Conservation (phyloP, 1,284 basidiomycete species). For the Nidula niveotomentosa region DNA sequence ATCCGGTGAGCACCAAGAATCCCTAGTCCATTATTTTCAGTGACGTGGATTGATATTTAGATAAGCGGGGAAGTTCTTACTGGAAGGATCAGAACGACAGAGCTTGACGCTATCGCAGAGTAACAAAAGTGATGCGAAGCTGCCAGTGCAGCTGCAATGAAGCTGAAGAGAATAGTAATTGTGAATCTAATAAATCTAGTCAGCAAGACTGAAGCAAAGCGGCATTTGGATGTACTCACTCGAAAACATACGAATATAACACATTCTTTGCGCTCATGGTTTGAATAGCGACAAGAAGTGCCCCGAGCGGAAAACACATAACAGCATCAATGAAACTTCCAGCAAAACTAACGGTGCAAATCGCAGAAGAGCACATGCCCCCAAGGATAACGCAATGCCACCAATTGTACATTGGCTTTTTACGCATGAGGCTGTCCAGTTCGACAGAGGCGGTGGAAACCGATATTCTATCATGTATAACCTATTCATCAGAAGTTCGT, state of each 20-base stretch:
- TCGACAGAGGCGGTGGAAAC: slow-evolving; percentile 78
- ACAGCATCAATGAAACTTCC: slow-evolving; percentile 84
- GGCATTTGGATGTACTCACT: slow-evolving; percentile 45
- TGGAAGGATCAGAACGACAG: slow-evolving; percentile 87
- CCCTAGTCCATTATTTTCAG: slow-evolving; percentile 39
- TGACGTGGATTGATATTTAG: not conserved
- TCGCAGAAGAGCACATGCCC: slow-evolving; percentile 80
- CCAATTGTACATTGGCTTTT: slow-evolving; percentile 59
- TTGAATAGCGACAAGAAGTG: slow-evolving; percentile 79
- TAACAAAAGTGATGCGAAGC: slow-evolving; percentile 80
- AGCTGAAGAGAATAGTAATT: slow-evolving; percentile 78
- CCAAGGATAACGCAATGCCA: slow-evolving; percentile 77
- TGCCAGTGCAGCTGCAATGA: slow-evolving; percentile 77
- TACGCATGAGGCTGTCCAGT: slow-evolving; percentile 79
- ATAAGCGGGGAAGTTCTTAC: slow-evolving; percentile 34
- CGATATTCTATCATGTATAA: slow-evolving; percentile 85
- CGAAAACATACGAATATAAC: slow-evolving; percentile 85
- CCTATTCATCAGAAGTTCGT: slow-evolving; percentile 33
- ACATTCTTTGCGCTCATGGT: slow-evolving; percentile 76
- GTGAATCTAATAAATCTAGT: slow-evolving; percentile 55
- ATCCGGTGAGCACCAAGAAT: slow-evolving; percentile 79
- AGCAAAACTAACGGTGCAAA: slow-evolving; percentile 70
- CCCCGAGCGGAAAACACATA: slow-evolving; percentile 77
- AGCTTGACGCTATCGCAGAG: slow-evolving; percentile 80
- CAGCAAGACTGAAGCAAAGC: not conserved